Evolutionary conservation across 2,329 filamentous ascomycete species (phyloP).

Genomic region (Peltaster fructicola): DNA sequence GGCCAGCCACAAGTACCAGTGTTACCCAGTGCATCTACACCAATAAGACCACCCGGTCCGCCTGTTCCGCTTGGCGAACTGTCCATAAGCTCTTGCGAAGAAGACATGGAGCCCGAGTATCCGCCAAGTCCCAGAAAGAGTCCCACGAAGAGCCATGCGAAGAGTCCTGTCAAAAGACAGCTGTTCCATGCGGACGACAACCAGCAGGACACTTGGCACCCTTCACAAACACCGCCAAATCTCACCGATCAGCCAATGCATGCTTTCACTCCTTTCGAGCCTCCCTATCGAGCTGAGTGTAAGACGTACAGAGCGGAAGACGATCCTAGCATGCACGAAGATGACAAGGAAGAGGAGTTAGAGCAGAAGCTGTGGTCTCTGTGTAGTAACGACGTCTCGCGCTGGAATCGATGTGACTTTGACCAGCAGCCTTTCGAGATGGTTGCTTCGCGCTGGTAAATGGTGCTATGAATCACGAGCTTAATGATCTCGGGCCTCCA

Average conservation of each 20-base stretch:
- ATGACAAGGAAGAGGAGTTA: constrained; percentile 7
- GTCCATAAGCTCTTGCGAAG: constrained; percentile 12
- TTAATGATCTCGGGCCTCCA: too few relatives aligned
- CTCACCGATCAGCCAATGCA: constrained; percentile 1
- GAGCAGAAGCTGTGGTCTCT: constrained; percentile 14
- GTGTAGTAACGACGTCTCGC: constrained; percentile 15
- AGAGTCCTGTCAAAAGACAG: constrained; percentile 9
- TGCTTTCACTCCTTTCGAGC: constrained; percentile 5
- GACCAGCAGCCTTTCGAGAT: too few relatives aligned
- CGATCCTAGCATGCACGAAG: neutral
- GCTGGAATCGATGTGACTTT: constrained; percentile 21
- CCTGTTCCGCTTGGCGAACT: constrained; percentile 16
- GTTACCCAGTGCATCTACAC: constrained; percentile 16
- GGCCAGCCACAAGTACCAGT: constrained; percentile 11
- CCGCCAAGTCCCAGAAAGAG: constrained; percentile 20
- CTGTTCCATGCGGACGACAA: neutral
- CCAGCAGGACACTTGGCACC: neutral
- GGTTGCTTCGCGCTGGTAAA: too few relatives aligned
- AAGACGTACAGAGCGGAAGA: neutral
- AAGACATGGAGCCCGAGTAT: constrained; percentile 17
- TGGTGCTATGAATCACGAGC: too few relatives aligned
- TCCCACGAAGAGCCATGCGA: constrained; percentile 13
- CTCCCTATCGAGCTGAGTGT: constrained; percentile 2
- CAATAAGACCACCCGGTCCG: constrained; percentile 13
- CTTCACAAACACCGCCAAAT: neutral